These are phyloP conservation scores for Bipolaris zeicola DNA, from an alignment of 2,329 filamentous ascomycete genomes.

Conservation along the genomic window DNA sequence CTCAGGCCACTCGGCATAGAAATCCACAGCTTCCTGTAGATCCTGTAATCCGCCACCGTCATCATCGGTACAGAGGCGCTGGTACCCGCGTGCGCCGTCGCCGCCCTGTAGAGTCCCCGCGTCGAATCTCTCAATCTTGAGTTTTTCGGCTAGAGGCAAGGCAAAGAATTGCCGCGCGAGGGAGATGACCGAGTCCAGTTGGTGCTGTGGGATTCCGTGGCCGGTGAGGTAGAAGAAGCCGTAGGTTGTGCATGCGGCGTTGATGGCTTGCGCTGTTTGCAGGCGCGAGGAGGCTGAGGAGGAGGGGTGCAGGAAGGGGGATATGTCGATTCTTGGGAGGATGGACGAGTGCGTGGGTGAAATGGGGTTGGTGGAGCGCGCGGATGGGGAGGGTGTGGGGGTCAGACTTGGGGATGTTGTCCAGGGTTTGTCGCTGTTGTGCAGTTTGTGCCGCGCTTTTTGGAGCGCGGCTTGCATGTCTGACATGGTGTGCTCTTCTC, in stretches of 20 bases:
- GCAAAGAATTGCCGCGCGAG: conserved; percentile 47
- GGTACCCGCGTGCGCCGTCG: conserved; percentile 48
- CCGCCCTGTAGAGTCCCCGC: conserved; percentile 40
- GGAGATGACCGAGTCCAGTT: conserved; percentile 34
- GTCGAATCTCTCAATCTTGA: conserved; percentile 43
- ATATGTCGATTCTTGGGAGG: conserved; percentile 52
- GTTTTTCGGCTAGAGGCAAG: conserved; percentile 35
- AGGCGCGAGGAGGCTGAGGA: conserved; percentile 23
- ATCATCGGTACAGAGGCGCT: conserved; percentile 46
- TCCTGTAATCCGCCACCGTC: conserved; percentile 46
- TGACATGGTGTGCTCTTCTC: conserved; percentile 13
- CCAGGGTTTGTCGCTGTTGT: neutral
- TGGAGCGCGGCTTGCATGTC: conserved; percentile 21
- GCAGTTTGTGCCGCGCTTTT: conserved; percentile 13
- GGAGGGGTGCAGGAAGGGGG: conserved; percentile 41
- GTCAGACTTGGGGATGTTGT: conserved; percentile 15
- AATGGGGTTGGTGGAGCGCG: conserved; percentile 21
- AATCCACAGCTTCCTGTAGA: conserved; percentile 50
- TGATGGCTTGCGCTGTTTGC: conserved; percentile 40
- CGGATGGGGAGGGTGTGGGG: conserved; percentile 23
- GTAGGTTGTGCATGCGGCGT: conserved; percentile 46
- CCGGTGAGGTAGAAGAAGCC: conserved; percentile 54
- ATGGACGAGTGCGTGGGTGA: conserved; percentile 22
- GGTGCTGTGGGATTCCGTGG: conserved; percentile 46
- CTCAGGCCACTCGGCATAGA: conserved; percentile 45